Conservation (phyloP, 495 filamentous ascomycete species). For the Penicillium roqueforti region DNA sequence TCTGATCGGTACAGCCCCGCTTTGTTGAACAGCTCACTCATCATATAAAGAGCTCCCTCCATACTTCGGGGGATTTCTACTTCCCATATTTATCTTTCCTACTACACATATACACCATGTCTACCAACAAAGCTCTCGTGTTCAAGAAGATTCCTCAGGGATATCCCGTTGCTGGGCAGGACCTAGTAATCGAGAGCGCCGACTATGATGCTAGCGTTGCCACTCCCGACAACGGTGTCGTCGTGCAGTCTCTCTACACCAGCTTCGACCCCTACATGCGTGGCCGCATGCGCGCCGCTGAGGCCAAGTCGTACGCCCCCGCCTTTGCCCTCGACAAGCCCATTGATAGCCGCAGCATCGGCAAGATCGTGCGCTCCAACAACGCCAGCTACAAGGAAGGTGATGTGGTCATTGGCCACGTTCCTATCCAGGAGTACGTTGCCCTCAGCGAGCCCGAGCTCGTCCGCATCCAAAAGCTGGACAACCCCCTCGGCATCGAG, state of each 20-base stretch:
- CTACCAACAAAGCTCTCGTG: slow-evolving; percentile 73
- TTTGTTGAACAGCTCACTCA: slow-evolving; percentile 1
- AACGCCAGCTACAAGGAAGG: slow-evolving; percentile 57
- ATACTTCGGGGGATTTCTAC: background rate
- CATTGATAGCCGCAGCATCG: slow-evolving; percentile 54
- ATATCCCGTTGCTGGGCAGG: slow-evolving; percentile 65
- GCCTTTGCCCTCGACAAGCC: slow-evolving; percentile 54
- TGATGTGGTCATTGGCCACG: slow-evolving; percentile 58
- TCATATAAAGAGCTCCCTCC: slow-evolving; percentile 7
- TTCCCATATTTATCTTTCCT: slow-evolving; percentile 1
- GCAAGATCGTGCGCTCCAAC: slow-evolving; percentile 64
- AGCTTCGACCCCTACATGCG: slow-evolving; percentile 91
- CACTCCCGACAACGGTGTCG: slow-evolving; percentile 65
- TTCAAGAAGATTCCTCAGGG: slow-evolving; percentile 69
- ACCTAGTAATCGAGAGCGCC: slow-evolving; percentile 65
- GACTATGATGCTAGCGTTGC: slow-evolving; percentile 61
- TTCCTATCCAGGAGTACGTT: slow-evolving; percentile 61
- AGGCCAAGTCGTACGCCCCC: slow-evolving; percentile 59
- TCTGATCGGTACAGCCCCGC: slow-evolving; percentile 26
- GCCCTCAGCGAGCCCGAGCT: slow-evolving; percentile 28
- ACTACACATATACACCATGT: slow-evolving; percentile 22
- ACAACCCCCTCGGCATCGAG: slow-evolving; percentile 45
- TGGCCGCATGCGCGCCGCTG: slow-evolving; percentile 53
- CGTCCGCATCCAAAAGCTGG: slow-evolving; percentile 30
- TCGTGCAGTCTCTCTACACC: slow-evolving; percentile 67